These are phyloP conservation scores for Zychaea mexicana DNA, from an alignment of 371 early-diverging fungal species.

Conservation along the genomic window DNA sequence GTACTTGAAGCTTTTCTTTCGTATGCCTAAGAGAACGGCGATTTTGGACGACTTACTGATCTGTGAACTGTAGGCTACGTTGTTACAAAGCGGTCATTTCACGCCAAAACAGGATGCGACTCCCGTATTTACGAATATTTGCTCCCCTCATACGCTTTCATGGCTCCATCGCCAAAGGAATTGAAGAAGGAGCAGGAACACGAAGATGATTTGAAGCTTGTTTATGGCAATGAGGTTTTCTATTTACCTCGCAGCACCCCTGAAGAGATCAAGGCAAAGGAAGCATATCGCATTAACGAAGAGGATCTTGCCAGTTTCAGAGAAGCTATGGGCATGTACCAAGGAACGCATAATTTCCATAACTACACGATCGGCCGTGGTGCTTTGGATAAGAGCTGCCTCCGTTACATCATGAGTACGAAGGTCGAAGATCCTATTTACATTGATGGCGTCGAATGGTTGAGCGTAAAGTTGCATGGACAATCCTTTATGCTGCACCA, in stretches of 20 bases:
- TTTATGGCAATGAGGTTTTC: conserved; percentile 28
- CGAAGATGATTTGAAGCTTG: conserved; percentile 25
- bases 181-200: conserved; percentile 19
- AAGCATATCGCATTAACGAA: conserved; percentile 63
- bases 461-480: conserved; percentile 92
- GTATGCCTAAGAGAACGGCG: neutral
- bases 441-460: conserved; percentile 87
- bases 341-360: conserved; percentile 95
- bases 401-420: conserved; percentile 83
- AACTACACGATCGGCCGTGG: conserved; percentile 93
- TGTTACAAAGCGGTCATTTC: conserved; percentile 79
- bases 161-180: conserved; percentile 37
- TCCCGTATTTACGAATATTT: conserved; percentile 98
- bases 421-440: conserved; percentile 75
- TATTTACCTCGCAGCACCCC: conserved; percentile 36
- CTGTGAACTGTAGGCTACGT: conserved; percentile 59
- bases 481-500: conserved; percentile 99
- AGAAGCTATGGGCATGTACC: conserved; percentile 70
- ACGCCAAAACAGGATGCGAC: conserved; percentile 91
- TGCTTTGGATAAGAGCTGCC: conserved; percentile 76
- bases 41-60: neutral
- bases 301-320: conserved; percentile 69
- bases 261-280: conserved; percentile 56
- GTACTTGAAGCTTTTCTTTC: conserved; percentile 29
- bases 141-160: conserved; percentile 91